Conservation (phyloP, 202 grass and related monocot genomes). For the Cymbopogon flexuosus region DNA sequence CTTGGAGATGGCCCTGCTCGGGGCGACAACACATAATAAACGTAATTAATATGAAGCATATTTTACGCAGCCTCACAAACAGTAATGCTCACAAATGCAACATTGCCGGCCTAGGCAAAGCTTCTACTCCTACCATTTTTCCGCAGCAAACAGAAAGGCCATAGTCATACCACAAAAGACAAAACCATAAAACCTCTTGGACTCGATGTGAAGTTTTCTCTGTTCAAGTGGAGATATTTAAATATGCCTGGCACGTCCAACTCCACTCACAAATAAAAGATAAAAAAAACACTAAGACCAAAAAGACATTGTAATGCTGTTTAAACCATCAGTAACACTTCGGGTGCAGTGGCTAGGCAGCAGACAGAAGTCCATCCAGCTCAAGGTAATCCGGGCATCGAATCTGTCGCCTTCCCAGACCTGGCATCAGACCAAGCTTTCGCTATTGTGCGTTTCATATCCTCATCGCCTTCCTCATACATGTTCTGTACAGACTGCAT, state of each 20-base stretch:
- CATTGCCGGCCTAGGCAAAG: not conserved
- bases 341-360: too few relatives aligned
- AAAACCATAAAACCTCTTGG: not conserved
- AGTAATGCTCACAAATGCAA: not conserved
- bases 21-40: too few relatives aligned
- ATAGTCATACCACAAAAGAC: not conserved
- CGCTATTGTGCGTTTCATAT: conserved; percentile 82
- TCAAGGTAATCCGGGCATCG: conserved; percentile 41
- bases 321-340: not conserved
- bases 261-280: not conserved
- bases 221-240: not conserved
- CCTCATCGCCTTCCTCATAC: conserved; percentile 74
- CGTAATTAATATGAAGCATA: not conserved
- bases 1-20: too few relatives aligned
- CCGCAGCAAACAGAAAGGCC: not conserved
- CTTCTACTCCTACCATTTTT: not conserved
- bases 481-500: conserved; percentile 56
- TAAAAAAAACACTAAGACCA: not conserved
- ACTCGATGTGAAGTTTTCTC: not conserved
- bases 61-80: not conserved
- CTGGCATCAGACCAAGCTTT: conserved; percentile 67
- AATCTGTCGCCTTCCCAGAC: conserved; percentile 54
- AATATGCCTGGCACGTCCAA: not conserved
- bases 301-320: not conserved
- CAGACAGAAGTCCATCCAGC: not conserved